phyloP scores from a whole-genome alignment of 176 grass and related monocot species.

The Rhipidocladum racemiflorum region DNA sequence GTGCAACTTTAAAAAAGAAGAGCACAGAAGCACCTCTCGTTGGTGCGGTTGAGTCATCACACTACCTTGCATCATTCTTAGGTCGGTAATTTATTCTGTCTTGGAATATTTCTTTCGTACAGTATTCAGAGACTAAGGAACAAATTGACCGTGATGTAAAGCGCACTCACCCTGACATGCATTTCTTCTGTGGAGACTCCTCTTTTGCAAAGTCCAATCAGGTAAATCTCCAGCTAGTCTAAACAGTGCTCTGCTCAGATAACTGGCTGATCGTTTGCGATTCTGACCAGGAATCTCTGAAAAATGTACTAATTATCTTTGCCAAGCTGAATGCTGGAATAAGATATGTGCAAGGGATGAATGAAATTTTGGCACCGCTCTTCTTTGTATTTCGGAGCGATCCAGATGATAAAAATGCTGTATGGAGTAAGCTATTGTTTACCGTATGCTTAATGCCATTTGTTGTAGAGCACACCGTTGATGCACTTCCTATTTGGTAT shows the following conservation, averaged over 20 bases:
- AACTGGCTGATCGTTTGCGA: constrained; percentile 30
- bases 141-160: constrained; percentile 97
- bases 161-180: constrained; percentile 85
- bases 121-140: constrained; percentile 76
- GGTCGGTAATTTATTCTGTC: background rate
- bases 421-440: constrained; percentile 64
- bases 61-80: background rate
- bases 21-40: too few species aligned
- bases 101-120: background rate
- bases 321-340: constrained; percentile 87
- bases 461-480: background rate
- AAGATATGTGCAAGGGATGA: constrained; percentile 98
- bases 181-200: constrained; percentile 78
- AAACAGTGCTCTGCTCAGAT: constrained; percentile 29
- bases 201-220: constrained; percentile 87
- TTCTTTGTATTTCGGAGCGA: constrained; percentile 83
- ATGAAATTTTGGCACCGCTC: constrained; percentile 79
- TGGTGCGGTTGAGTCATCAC: background rate
- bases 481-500: background rate
- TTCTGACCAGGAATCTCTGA: constrained; percentile 60
- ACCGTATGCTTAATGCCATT: background rate
- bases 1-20: too few species aligned
- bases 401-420: constrained; percentile 78
- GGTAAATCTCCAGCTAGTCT: constrained; percentile 41
- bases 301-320: constrained; percentile 66